These are phyloP conservation scores for Porphyrellus cyaneotinctus DNA, from an alignment of 768 basidiomycete genomes.

Conservation along the genomic window DNA sequence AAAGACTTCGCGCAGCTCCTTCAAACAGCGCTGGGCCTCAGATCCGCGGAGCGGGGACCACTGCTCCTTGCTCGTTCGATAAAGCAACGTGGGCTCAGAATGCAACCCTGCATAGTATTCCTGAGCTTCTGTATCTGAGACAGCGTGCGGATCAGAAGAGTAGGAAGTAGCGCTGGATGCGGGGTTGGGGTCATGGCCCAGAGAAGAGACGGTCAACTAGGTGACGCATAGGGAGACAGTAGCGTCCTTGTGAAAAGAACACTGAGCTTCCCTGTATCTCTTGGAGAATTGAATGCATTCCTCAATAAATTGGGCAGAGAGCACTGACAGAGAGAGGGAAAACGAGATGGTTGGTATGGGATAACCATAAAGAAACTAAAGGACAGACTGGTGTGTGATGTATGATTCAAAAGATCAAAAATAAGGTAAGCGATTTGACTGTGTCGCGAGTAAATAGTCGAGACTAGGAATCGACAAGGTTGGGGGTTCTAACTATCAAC, in stretches of 20 bases:
- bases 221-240: not conserved
- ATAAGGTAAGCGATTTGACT: not conserved
- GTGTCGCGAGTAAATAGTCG: not conserved
- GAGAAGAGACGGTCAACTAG: not conserved
- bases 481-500: too few relatives aligned
- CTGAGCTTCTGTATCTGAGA: not conserved
- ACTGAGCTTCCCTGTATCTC: not conserved
- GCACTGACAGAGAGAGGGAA: not conserved
- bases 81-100: not conserved
- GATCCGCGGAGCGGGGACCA: not conserved
- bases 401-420: too few relatives aligned
- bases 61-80: not conserved
- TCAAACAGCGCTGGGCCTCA: too few relatives aligned
- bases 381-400: not conserved
- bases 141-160: not conserved
- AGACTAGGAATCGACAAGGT: too few relatives aligned
- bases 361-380: not conserved
- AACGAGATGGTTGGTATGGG: not conserved
- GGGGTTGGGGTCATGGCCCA: not conserved
- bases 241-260: not conserved
- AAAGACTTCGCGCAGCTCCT: too few relatives aligned
- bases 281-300: not conserved
- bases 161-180: not conserved
- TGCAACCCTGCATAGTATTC: not conserved
- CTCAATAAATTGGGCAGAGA: not conserved